phyloP scores from a whole-genome alignment of 2,329 filamentous ascomycete species.

The Epichloe scottii region DNA sequence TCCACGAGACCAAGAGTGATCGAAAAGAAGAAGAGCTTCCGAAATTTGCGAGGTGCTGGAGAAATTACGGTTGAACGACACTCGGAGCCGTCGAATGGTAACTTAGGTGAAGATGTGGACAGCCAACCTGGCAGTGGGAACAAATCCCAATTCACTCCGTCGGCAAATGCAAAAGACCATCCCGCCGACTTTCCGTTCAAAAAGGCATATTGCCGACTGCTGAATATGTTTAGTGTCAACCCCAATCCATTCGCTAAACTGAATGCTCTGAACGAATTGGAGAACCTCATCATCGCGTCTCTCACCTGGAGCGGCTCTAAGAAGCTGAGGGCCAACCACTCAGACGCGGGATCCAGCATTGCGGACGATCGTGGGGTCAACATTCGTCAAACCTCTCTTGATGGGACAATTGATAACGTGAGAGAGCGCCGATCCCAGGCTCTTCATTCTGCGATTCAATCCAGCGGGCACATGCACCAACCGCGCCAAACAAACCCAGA shows the following conservation, averaged over 20 bases:
- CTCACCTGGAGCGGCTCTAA: slow-evolving; percentile 29
- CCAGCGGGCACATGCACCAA: slow-evolving; percentile 19
- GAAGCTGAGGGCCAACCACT: slow-evolving; percentile 23
- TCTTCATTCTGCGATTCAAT: slow-evolving; percentile 18
- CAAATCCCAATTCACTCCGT: neutral
- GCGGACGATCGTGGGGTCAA: slow-evolving; percentile 20
- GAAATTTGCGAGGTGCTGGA: slow-evolving; percentile 44
- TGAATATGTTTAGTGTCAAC: slow-evolving; percentile 79
- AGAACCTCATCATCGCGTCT: slow-evolving; percentile 68
- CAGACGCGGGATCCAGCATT: slow-evolving; percentile 23
- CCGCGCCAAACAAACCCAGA: slow-evolving; percentile 32
- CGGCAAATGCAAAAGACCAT: neutral
- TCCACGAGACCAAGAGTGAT: slow-evolving; percentile 38
- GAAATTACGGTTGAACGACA: slow-evolving; percentile 25
- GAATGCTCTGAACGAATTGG: slow-evolving; percentile 68
- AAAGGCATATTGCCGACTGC: slow-evolving; percentile 63
- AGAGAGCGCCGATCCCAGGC: slow-evolving; percentile 53
- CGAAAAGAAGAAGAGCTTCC: slow-evolving; percentile 57
- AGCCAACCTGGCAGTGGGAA: slow-evolving; percentile 9
- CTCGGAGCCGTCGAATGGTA: slow-evolving; percentile 25
- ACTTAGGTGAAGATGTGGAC: slow-evolving; percentile 28
- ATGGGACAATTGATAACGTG: slow-evolving; percentile 57
- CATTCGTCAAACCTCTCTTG: slow-evolving; percentile 36
- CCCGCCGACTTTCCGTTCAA: slow-evolving; percentile 61
- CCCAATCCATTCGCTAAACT: slow-evolving; percentile 82